Conservation (phyloP, 2,329 filamentous ascomycete genomes). For the Metarhizium humberi region DNA sequence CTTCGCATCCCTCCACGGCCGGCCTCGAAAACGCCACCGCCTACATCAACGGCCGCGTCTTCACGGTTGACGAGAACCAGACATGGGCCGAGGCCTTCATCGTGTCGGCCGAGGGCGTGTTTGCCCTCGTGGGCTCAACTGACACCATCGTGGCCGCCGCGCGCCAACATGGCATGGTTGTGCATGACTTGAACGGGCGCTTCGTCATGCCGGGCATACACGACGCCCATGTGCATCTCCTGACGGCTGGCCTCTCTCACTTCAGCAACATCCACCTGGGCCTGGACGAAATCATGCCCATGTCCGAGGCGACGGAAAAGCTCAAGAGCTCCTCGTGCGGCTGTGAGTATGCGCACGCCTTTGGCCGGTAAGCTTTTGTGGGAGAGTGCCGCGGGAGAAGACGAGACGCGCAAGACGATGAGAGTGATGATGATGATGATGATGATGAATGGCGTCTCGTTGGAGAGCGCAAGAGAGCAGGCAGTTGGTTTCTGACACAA, state of each 20-base stretch:
- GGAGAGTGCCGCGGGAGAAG: too few relatives aligned
- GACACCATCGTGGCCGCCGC: too few relatives aligned
- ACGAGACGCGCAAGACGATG: too few relatives aligned
- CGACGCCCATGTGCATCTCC: constrained; percentile 1
- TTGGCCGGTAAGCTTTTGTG: background rate
- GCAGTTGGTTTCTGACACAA: background rate
- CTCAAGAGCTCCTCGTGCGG: background rate
- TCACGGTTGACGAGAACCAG: background rate
- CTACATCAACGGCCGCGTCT: constrained; percentile 1
- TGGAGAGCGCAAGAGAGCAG: too few relatives aligned
- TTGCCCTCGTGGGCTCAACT: too few relatives aligned
- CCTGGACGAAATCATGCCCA: too few relatives aligned
- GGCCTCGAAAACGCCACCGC: background rate
- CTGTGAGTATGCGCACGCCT: constrained; percentile 1
- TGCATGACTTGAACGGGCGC: too few relatives aligned
- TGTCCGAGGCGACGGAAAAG: background rate
- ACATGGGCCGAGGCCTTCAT: constrained; percentile 3
- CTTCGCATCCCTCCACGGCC: too few relatives aligned
- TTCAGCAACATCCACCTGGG: background rate
- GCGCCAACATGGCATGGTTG: too few relatives aligned
- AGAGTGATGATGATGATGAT: too few relatives aligned
- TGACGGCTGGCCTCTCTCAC: background rate
- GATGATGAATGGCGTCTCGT: too few relatives aligned
- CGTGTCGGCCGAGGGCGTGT: background rate
- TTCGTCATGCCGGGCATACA: constrained; percentile 4